phyloP scores from a whole-genome alignment of 257 asterid genomes.

The Avicennia marina region DNA sequence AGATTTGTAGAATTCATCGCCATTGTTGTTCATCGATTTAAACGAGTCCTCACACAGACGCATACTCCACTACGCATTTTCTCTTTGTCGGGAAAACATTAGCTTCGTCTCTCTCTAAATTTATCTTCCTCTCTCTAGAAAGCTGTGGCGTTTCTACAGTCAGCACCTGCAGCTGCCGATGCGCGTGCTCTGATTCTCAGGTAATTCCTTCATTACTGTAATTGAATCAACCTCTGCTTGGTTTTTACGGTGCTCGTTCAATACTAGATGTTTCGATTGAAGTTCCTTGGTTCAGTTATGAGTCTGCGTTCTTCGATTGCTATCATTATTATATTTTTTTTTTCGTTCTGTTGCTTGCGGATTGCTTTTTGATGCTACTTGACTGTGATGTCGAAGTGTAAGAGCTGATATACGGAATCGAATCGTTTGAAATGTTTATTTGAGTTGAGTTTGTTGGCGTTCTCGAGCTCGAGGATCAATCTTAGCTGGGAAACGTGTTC shows the following conservation, averaged over 20 bases:
- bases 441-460: slow-evolving; percentile 5
- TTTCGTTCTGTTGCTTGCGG: not conserved
- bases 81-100: not conserved
- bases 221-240: not conserved
- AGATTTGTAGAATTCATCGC: no score
- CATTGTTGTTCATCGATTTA: no score
- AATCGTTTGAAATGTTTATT: slow-evolving; percentile 4
- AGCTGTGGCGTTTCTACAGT: slow-evolving; percentile 9
- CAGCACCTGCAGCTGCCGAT: slow-evolving; percentile 21
- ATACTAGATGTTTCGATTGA: not conserved
- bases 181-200: slow-evolving; percentile 19
- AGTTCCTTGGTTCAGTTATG: no score
- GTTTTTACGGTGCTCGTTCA: not conserved
- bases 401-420: slow-evolving; percentile 8
- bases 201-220: slow-evolving; percentile 26
- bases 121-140: slow-evolving; percentile 14
- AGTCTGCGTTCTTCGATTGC: not conserved
- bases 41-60: no score
- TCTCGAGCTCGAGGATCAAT: not conserved
- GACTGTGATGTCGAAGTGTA: not conserved
- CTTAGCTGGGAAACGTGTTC: no score
- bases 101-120: no score
- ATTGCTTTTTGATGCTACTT: not conserved
- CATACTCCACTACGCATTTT: no score
- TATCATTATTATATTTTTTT: no score